A percentile compares a stretch with the other conserved stretches of the same genome.
Conservation (phyloP, 805 yeast species). For the Wickerhamiella lipophila region DNA sequence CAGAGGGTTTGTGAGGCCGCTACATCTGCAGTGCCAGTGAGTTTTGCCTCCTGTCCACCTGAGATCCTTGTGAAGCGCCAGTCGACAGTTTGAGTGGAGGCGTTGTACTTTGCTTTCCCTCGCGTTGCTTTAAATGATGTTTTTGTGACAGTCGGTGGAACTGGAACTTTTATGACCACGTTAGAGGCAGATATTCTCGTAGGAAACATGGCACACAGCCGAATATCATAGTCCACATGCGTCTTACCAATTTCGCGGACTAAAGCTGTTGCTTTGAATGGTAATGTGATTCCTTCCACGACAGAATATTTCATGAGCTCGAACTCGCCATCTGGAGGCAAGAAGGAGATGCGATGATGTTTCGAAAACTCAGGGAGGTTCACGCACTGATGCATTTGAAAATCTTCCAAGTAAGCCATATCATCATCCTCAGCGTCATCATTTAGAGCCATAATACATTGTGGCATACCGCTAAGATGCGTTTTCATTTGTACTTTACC, state of each 20-base stretch:
- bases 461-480: constrained; percentile 69
- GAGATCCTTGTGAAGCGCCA: constrained; percentile 62
- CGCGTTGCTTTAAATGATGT: constrained; percentile 34
- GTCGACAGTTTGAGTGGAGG: constrained; percentile 48
- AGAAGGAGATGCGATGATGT: constrained; percentile 52
- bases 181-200: constrained; percentile 48
- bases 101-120: constrained; percentile 58
- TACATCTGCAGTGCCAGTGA: constrained; percentile 43
- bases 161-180: constrained; percentile 52
- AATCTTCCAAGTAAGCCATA: constrained; percentile 48
- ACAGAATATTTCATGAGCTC: constrained; percentile 67
- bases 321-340: constrained; percentile 82
- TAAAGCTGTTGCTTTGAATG: constrained; percentile 53
- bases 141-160: constrained; percentile 48
- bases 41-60: constrained; percentile 51
- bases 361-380: constrained; percentile 54
- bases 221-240: constrained; percentile 44
- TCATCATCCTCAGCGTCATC: constrained; percentile 29
- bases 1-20: constrained; percentile 31
- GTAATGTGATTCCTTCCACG: constrained; percentile 48
- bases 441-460: constrained; percentile 66
- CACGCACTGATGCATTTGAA: constrained; percentile 81
- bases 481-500: constrained; percentile 63
- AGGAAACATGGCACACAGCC: constrained; percentile 45
- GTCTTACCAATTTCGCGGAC: constrained; percentile 36